A percentile compares a stretch with the other conserved stretches of the same genome.
Evolutionary conservation across 805 yeast species (phyloP).

Genomic region (Cyberlindnera euphorbiiphila): DNA sequence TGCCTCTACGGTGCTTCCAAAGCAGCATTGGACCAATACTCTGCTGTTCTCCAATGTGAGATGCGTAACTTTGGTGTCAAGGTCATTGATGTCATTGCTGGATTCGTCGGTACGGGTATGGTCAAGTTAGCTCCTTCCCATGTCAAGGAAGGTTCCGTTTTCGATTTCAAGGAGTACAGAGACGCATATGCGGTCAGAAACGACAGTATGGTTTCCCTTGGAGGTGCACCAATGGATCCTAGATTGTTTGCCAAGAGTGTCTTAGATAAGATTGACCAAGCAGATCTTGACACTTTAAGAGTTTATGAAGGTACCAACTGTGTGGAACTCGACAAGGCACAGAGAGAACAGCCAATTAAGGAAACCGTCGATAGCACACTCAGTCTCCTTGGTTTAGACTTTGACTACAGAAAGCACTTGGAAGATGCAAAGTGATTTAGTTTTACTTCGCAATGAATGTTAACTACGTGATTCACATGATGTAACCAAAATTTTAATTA

Average conservation of each 20-base stretch:
- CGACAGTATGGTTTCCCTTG: slow-evolving; percentile 2
- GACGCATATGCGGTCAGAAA: slow-evolving; percentile 10
- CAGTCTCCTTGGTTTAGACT: slow-evolving; percentile 18
- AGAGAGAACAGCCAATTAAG: slow-evolving; percentile 11
- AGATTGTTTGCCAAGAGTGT: slow-evolving; percentile 38
- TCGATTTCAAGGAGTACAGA: slow-evolving; percentile 19
- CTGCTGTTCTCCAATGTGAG: slow-evolving; percentile 34
- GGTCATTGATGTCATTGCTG: slow-evolving; percentile 40
- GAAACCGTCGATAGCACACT: slow-evolving; percentile 15
- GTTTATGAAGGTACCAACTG: slow-evolving; percentile 23
- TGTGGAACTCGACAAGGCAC: slow-evolving; percentile 6
- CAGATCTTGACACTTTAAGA: slow-evolving; percentile 16
- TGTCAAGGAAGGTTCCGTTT: slow-evolving; percentile 20
- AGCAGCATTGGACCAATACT: slow-evolving; percentile 41
- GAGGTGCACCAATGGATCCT: slow-evolving; percentile 28
- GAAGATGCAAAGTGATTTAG: too few species aligned
- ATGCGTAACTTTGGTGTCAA: slow-evolving; percentile 38
- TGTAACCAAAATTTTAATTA: too few species aligned
- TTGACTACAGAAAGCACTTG: slow-evolving; percentile 22
- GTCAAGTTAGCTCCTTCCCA: slow-evolving; percentile 9
- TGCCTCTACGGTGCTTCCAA: slow-evolving; percentile 37
- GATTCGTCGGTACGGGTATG: slow-evolving; percentile 37
- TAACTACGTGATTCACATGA: too few species aligned
- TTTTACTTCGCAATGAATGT: too few species aligned
- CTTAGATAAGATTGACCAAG: slow-evolving; percentile 32